Base-by-base conservation (phyloP, 176 grass and related monocot genomes). In the Typha latifolia region DNA sequence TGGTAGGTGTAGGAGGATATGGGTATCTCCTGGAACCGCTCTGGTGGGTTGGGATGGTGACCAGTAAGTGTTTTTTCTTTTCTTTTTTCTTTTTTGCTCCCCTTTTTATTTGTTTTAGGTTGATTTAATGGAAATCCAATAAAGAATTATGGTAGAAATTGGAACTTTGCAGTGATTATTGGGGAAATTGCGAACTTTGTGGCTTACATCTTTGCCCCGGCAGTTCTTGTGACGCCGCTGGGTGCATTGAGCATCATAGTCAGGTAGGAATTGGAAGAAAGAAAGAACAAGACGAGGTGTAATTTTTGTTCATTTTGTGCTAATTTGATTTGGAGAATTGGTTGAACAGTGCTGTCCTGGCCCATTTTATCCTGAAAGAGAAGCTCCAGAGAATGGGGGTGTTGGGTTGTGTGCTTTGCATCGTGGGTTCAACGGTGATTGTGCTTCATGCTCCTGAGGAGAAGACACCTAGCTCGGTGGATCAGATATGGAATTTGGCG, bases 11-110 rank as follows among this genome's bases (percentile, higher is more conserved):
- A 21, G 88, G 93, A 66, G 93, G 88, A 37, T 96, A 96, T 74
- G 93, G 93, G 65, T 96, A 96, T 78, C 78, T 96, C 15, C 11
- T 69, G 75, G 93, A 96, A 82, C 93, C 93, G 34, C 85, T 99
- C n/a, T 93, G 94, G 89, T 93, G 94, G 94, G 68, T 99, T 14
- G 89, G 94, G 49, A 90, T 99, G 83, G 70, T 99, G 37, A 90
- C 89, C 48, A 99, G 94, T 99, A 80, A 90, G 94, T 66, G 63
- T 48, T 70, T 63, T 24, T 63, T 61, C 49, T 29, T 29, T 48
- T 62, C 27, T 20, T 5, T 27, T 16, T 47, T 32, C 11, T 80
- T 52, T 72, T 27, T 72, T 67, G 26, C 7, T 16, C 18, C 18
- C 16, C 22, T 59, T 59, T 59, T 59, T 19, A 19, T 11, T 59